Evolutionary conservation across 1,284 basidiomycete species (phyloP), one percentile per base, ranked within the genome.

Genomic region (Rhodotorula mucilaginosa): DNA sequence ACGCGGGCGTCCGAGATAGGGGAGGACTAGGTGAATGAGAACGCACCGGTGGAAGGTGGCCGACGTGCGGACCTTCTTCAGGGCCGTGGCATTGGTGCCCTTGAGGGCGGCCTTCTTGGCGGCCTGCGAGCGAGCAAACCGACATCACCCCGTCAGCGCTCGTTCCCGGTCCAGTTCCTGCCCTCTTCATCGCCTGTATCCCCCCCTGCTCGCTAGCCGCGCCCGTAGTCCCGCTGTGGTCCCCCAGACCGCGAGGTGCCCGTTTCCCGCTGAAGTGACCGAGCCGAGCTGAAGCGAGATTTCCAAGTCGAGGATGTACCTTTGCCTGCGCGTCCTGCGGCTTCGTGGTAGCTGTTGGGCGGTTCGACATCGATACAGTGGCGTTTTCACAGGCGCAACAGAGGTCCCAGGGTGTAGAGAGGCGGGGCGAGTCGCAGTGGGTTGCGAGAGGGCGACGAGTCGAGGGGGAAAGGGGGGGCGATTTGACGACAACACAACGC

Each of bases 31-130:
- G 31, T 3, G 2, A 21, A 13, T 5, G 18, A 10, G 10, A 46
- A 58, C 47, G 56, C 47, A 81, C 73, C 93, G 92, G 86, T 93
- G 92, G 90, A 99, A 98, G 63, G 92, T 89, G 74, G 94, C 92
- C 68, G 89, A 90, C 80, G 86, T 89, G 78, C 93, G 89, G 64
- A 88, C 85, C 86, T 97, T 97, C 83, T 92, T 90, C 79, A 87
- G 81, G 67, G 88, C 86, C 82, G 90, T 88, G 65, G 88, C 87
- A 80, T 90, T 86, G 74, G 83, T 84, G 84, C 95, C 96, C 84
- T 93, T 93, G 75, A 97, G 88, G 73, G 90, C 94, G 46, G 95
- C 93, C 87, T 98, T 98, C 87, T 95, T 97, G 72, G 95, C 95
- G 67, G 89, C 86, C 86, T 93, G 92, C 93, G 39, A 44, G 39